Evolutionary conservation across 164 flowering plant species (phyloP).

Genomic region (Stephania cephalantha): DNA sequence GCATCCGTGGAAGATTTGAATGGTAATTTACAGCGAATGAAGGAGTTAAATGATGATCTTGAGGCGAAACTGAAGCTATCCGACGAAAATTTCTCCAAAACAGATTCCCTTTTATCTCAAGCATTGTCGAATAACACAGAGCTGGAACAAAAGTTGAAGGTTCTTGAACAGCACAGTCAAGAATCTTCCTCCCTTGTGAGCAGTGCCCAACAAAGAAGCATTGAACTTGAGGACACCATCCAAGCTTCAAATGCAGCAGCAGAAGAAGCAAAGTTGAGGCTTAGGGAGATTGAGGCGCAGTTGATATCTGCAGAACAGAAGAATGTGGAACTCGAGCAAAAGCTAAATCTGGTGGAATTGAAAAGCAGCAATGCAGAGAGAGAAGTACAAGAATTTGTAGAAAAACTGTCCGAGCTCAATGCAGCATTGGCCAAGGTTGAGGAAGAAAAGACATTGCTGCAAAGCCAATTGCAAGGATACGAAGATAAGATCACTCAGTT

Average conservation of each 20-base stretch:
- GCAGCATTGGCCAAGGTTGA: constrained; percentile 29
- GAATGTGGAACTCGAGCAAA: constrained; percentile 64
- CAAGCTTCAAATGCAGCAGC: constrained; percentile 45
- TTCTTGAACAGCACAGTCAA: constrained; percentile 49
- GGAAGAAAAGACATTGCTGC: constrained; percentile 43
- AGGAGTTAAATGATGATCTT: constrained; percentile 48
- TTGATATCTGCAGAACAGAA: constrained; percentile 47
- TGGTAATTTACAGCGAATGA: constrained; percentile 25
- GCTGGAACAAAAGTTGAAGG: constrained; percentile 62
- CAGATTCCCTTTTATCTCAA: constrained; percentile 57
- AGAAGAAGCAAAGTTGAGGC: constrained; percentile 53
- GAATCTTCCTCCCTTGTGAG: constrained; percentile 47
- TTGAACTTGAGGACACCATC: constrained; percentile 54
- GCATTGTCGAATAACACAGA: constrained; percentile 57
- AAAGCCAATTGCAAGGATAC: constrained; percentile 34
- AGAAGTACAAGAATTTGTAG: constrained; percentile 41
- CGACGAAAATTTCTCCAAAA: constrained; percentile 49
- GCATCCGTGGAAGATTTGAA: constrained; percentile 43
- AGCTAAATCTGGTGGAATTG: constrained; percentile 40
- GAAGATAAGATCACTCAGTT: constrained; percentile 40
- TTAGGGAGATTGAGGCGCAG: constrained; percentile 44
- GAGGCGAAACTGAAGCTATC: constrained; percentile 61
- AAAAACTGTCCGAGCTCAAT: constrained; percentile 38
- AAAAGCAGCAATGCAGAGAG: constrained; percentile 45
- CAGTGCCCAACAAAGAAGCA: constrained; percentile 43